These are phyloP conservation scores for Fusarium chaquense DNA, from an alignment of 2,329 filamentous ascomycete species.

Conservation along the genomic window DNA sequence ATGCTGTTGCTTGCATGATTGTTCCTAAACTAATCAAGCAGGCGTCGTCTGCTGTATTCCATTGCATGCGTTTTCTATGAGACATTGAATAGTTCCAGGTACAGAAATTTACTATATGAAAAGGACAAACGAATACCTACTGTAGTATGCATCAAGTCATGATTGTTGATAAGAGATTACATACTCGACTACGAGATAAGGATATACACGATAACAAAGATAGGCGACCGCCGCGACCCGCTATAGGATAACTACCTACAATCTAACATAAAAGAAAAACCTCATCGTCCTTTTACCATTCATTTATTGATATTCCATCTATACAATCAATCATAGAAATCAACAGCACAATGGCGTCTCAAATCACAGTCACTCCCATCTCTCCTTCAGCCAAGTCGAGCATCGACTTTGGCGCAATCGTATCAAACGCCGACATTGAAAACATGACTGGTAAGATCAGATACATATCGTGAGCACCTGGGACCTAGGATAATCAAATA, in stretches of 20 bases:
- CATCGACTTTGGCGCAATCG: conserved; percentile 71
- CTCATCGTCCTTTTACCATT: neutral
- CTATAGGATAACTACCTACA: neutral
- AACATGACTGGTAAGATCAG: conserved; percentile 67
- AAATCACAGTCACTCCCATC: conserved; percentile 55
- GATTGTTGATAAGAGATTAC: neutral
- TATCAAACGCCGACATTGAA: conserved; percentile 70
- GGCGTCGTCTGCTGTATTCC: neutral
- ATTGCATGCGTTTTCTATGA: neutral
- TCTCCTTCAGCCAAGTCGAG: conserved; percentile 52
- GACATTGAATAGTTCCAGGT: neutral
- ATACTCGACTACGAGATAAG: neutral
- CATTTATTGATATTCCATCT: neutral
- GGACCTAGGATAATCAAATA: conserved; percentile 10
- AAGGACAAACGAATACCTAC: neutral
- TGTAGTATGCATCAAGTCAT: neutral
- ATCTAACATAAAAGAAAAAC: conserved; percentile 26
- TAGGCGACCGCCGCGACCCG: conserved; percentile 41
- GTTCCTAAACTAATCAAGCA: neutral
- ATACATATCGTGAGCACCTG: neutral
- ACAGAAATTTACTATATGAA: neutral
- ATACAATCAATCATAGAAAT: neutral
- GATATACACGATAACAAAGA: conserved; percentile 16
- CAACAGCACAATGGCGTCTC: conserved; percentile 36
- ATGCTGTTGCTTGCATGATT: neutral